Percentiles rank a stretch among this genome's conserved stretches.
phyloP scores from a whole-genome alignment of 495 filamentous ascomycete species.

The Elaphomyces granulatus region DNA sequence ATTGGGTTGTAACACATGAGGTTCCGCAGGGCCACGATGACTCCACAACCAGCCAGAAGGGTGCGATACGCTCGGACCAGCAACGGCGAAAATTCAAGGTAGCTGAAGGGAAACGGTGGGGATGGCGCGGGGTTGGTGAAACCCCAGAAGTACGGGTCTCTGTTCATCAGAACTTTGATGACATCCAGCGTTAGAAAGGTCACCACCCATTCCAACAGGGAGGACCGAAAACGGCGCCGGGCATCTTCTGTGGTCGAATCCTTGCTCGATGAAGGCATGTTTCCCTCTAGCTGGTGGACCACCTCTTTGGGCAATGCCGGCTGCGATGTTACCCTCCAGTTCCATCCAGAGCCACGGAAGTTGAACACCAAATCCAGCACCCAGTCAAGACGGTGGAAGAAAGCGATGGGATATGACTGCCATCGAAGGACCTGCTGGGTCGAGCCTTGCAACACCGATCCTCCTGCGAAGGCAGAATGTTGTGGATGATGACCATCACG shows the following conservation, averaged over 20 bases:
- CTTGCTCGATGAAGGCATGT: slow-evolving; percentile 15
- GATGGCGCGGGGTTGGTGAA: slow-evolving; percentile 23
- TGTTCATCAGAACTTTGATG: slow-evolving; percentile 48
- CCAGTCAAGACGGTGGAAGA: slow-evolving; percentile 58
- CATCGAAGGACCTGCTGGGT: slow-evolving; percentile 32
- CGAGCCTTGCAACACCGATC: background rate
- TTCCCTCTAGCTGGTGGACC: background rate
- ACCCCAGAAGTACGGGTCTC: slow-evolving; percentile 62
- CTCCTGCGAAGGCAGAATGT: background rate
- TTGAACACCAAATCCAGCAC: slow-evolving; percentile 50
- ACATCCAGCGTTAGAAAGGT: slow-evolving; percentile 52
- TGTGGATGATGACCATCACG: background rate
- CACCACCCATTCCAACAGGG: slow-evolving; percentile 32
- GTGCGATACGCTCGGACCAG: slow-evolving; percentile 35
- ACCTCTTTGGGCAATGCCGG: slow-evolving; percentile 29
- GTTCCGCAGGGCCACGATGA: slow-evolving; percentile 39
- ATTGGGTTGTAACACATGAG: slow-evolving; percentile 42
- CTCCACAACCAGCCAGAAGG: slow-evolving; percentile 30
- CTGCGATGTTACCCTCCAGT: slow-evolving; percentile 46
- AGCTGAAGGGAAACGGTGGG: slow-evolving; percentile 33
- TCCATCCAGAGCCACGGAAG: slow-evolving; percentile 68
- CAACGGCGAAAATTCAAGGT: slow-evolving; percentile 20
- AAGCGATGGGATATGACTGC: slow-evolving; percentile 54
- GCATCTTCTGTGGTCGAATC: slow-evolving; percentile 10
- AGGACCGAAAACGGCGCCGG: slow-evolving; percentile 30